These are phyloP conservation scores for Salix koriyanagi DNA, from an alignment of 345 rosid species.

Conservation along the genomic window DNA sequence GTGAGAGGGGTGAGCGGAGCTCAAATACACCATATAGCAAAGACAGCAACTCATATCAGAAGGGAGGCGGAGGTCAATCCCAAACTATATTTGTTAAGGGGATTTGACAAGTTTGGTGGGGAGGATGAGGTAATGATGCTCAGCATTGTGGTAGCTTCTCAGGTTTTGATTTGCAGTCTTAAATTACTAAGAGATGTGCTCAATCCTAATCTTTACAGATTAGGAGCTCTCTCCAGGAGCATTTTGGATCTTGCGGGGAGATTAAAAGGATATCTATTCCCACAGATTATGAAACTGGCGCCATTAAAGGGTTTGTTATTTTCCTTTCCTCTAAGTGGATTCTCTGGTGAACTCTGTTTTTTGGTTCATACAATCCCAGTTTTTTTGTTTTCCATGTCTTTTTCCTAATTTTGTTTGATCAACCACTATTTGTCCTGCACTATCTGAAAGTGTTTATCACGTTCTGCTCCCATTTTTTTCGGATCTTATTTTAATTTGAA, in stretches of 20 bases:
- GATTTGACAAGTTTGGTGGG: constrained; percentile 48
- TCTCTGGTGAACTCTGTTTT: not conserved
- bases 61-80: constrained; percentile 40
- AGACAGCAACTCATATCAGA: constrained; percentile 43
- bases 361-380: not conserved
- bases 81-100: constrained; percentile 49
- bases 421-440: too few species aligned
- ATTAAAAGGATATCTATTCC: constrained; percentile 58
- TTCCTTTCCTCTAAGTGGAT: not conserved
- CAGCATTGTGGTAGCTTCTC: not conserved
- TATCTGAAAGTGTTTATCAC: not conserved
- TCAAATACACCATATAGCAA: constrained; percentile 62
- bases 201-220: constrained; percentile 33
- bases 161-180: not conserved
- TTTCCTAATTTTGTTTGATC: not conserved
- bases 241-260: constrained; percentile 72
- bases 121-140: constrained; percentile 50
- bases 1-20: constrained; percentile 43
- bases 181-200: not conserved
- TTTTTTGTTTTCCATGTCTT: not conserved
- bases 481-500: not conserved
- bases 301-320: constrained; percentile 61
- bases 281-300: constrained; percentile 58
- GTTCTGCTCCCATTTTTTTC: too few species aligned
- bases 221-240: constrained; percentile 45